A percentile compares a stretch with the other conserved stretches of the same genome.
Conservation (phyloP, 2,329 filamentous ascomycete genomes). For the Chaetomium globosum region DNA sequence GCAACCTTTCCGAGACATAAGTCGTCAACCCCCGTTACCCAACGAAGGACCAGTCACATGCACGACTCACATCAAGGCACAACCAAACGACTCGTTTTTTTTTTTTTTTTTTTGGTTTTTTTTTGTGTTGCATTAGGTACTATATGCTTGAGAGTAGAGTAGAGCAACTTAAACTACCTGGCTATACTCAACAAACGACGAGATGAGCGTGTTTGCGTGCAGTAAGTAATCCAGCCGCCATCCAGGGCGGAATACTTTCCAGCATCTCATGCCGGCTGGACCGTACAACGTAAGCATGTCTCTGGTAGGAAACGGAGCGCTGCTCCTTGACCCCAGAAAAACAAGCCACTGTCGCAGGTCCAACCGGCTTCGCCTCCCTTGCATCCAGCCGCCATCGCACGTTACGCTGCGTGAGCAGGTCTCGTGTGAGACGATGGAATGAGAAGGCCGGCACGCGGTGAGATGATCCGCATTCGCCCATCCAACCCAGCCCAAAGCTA, state of each 20-base stretch:
- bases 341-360: conserved; percentile 12
- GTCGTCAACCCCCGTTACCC: background rate
- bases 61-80: background rate
- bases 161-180: conserved; percentile 11
- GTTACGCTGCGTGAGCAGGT: background rate
- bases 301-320: conserved; percentile 9
- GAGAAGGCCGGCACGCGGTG: conserved; percentile 27
- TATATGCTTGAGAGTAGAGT: conserved; percentile 23
- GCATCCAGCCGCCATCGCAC: background rate
- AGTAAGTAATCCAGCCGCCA: conserved; percentile 23
- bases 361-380: conserved; percentile 15
- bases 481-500: conserved; percentile 3
- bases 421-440: background rate
- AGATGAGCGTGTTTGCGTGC: conserved; percentile 19
- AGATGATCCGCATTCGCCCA: conserved; percentile 32
- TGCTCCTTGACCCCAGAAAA: conserved; percentile 6
- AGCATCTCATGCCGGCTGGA: conserved; percentile 24
- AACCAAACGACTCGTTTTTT: background rate
- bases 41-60: background rate
- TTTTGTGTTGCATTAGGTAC: conserved; percentile 21
- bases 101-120: conserved; percentile 17
- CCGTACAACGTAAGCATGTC: background rate
- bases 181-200: conserved; percentile 24
- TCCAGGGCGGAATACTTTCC: conserved; percentile 26
- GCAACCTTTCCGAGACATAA: conserved; percentile 8